phyloP scores from a whole-genome alignment of 2,329 filamentous ascomycete species.

The Aciculosporium take region DNA sequence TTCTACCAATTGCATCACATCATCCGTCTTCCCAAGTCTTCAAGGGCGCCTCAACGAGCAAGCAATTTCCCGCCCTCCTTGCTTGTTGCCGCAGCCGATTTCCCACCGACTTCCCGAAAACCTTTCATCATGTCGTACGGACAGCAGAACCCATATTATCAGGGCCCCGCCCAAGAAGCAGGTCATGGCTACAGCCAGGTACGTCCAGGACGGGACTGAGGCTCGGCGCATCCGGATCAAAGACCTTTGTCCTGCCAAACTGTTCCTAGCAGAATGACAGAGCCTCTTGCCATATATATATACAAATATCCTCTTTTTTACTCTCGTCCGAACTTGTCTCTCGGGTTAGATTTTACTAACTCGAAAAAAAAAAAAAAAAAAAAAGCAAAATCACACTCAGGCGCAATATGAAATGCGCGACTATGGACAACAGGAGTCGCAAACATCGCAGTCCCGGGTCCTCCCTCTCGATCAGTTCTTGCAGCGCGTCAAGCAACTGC shows the following conservation, averaged over 20 bases:
- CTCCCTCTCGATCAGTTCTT: conserved; percentile 55
- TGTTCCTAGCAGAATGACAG: too few species aligned
- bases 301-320: too few species aligned
- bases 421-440: conserved; percentile 24
- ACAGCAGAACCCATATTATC: conserved; percentile 12
- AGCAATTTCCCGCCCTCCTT: conserved; percentile 1
- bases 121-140: conserved; percentile 12
- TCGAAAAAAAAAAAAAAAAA: too few species aligned
- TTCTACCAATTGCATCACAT: too few species aligned
- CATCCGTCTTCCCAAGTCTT: background rate
- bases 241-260: too few species aligned
- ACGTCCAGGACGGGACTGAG: background rate
- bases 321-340: background rate
- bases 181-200: conserved; percentile 10
- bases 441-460: conserved; percentile 8
- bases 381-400: conserved; percentile 10
- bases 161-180: conserved; percentile 10
- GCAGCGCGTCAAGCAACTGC: conserved; percentile 49
- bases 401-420: conserved; percentile 42
- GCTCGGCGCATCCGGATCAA: conserved; percentile 1
- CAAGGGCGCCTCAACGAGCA: background rate
- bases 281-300: too few species aligned
- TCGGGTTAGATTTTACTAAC: background rate
- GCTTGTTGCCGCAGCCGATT: background rate
- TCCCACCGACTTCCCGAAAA: background rate